Percentiles rank a stretch among this genome's conserved stretches.
Conservation (phyloP, 2,329 filamentous ascomycete species). For the Calonectria hawksworthii region DNA sequence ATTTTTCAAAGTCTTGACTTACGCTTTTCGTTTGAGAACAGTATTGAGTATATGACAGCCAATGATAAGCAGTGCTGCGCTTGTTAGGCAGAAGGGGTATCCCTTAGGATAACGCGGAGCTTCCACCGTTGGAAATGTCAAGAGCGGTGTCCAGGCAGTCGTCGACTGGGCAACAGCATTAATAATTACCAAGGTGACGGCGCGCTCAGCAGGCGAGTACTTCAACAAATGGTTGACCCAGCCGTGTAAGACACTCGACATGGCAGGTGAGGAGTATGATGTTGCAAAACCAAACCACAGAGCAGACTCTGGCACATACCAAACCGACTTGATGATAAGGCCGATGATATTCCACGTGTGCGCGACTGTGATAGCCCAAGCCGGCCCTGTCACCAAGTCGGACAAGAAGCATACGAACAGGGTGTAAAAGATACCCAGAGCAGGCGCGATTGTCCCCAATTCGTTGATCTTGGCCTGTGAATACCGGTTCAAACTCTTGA, state of each 20-base stretch:
- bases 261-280: slow-evolving; percentile 62
- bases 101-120: slow-evolving; percentile 59
- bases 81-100: slow-evolving; percentile 53
- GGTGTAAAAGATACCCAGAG: slow-evolving; percentile 69
- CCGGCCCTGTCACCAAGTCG: slow-evolving; percentile 65
- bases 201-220: slow-evolving; percentile 61
- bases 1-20: background rate
- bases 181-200: slow-evolving; percentile 64
- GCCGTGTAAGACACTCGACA: slow-evolving; percentile 69
- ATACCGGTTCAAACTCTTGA: slow-evolving; percentile 68
- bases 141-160: slow-evolving; percentile 68
- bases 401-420: slow-evolving; percentile 68
- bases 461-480: slow-evolving; percentile 64
- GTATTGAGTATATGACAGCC: slow-evolving; percentile 42
- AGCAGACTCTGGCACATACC: slow-evolving; percentile 66
- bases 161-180: slow-evolving; percentile 68
- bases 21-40: slow-evolving; percentile 42
- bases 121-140: slow-evolving; percentile 64
- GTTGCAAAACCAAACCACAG: slow-evolving; percentile 55
- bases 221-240: slow-evolving; percentile 67
- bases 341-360: slow-evolving; percentile 66
- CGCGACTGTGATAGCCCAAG: slow-evolving; percentile 68
- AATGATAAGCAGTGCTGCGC: slow-evolving; percentile 49
- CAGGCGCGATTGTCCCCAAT: slow-evolving; percentile 66
- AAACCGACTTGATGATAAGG: slow-evolving; percentile 65